A percentile compares a stretch with the other conserved stretches of the same genome.
Conservation (phyloP, 331 rosid species). For the Quercus lobata region DNA sequence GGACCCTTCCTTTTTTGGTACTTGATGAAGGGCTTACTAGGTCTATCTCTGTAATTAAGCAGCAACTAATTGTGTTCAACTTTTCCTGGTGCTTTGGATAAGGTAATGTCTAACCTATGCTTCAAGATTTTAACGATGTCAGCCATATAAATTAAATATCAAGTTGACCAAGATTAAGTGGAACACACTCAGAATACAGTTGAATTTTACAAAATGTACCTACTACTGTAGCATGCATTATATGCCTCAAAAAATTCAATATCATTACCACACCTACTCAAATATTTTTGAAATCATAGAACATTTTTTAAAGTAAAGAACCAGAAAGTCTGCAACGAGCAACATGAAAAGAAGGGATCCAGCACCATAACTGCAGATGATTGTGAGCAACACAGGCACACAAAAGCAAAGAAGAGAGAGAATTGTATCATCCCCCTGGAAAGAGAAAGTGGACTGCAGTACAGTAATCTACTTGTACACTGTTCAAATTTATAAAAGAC, state of each 20-base stretch:
- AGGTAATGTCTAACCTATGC: background rate
- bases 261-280: background rate
- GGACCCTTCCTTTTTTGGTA: too few species aligned
- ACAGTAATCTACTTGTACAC: too few species aligned
- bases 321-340: background rate
- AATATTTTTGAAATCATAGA: background rate
- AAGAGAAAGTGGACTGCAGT: background rate
- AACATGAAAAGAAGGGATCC: background rate
- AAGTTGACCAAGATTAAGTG: background rate
- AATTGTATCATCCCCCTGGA: background rate
- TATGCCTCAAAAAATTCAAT: background rate
- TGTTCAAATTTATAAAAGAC: too few species aligned
- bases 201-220: background rate
- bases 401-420: background rate
- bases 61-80: background rate
- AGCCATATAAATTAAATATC: background rate
- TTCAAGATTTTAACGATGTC: background rate
- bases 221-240: background rate
- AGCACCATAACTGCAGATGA: too few species aligned
- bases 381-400: too few species aligned
- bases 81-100: background rate
- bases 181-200: background rate
- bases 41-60: background rate
- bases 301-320: background rate
- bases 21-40: too few species aligned